phyloP scores from a whole-genome alignment of 73 alveolate genomes.

The Paraurostyla sp. region DNA sequence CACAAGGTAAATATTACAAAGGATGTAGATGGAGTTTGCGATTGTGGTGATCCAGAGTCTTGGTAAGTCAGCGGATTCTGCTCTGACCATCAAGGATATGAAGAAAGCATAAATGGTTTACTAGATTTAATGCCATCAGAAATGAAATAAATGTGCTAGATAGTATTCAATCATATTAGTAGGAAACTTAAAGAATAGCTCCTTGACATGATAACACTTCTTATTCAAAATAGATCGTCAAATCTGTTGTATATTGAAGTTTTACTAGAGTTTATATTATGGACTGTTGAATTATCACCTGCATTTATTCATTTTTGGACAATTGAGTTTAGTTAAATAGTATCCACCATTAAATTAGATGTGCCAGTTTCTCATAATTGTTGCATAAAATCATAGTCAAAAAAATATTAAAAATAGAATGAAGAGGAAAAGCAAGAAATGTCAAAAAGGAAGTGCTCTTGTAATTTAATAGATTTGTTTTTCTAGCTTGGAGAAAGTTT shows the following conservation, averaged over 20 bases:
- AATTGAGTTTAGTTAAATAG: no score
- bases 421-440: no score
- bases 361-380: no score
- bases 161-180: constrained; percentile 5
- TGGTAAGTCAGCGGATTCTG: constrained; percentile 78
- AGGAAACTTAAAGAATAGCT: background rate
- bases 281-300: constrained; percentile 6
- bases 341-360: no score
- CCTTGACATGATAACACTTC: no score
- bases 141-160: background rate
- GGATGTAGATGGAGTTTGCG: constrained; percentile 77
- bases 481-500: no score
- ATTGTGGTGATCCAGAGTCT: constrained; percentile 81
- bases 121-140: constrained; percentile 7
- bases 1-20: constrained; percentile 65
- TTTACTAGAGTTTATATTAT: constrained; percentile 30
- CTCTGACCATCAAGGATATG: constrained; percentile 73
- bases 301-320: background rate
- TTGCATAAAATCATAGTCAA: no score
- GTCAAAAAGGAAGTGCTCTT: no score
- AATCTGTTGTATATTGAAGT: no score
- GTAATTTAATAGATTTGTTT: no score
- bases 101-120: background rate
- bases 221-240: no score
- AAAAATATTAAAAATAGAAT: no score